Evolutionary conservation across 2,329 filamentous ascomycete genomes (phyloP).

Genomic region (Aspergillus carbonarius): DNA sequence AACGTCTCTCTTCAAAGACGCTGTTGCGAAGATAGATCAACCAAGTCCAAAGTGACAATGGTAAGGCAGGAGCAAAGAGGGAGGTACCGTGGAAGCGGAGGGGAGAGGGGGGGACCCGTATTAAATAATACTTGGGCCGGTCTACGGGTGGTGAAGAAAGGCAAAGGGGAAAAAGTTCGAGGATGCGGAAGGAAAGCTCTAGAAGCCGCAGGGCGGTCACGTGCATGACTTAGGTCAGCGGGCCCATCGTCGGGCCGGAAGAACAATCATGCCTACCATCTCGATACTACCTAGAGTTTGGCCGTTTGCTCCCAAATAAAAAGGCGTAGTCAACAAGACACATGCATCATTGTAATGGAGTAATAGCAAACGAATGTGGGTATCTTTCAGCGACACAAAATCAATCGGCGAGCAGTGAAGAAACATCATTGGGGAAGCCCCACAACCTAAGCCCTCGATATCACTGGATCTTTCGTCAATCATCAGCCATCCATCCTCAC

Average conservation of each 20-base stretch:
- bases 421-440: background rate
- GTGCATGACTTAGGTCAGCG: background rate
- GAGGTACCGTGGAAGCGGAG: slow-evolving; percentile 15
- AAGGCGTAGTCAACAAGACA: too few relatives aligned
- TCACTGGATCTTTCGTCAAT: slow-evolving; percentile 3
- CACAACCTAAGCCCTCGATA: slow-evolving; percentile 31
- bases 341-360: too few relatives aligned
- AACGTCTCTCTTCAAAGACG: slow-evolving; percentile 10
- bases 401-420: slow-evolving; percentile 7
- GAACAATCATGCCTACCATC: background rate
- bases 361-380: slow-evolving; percentile 18
- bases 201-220: slow-evolving; percentile 26
- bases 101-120: slow-evolving; percentile 8
- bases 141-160: slow-evolving; percentile 6
- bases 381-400: slow-evolving; percentile 13
- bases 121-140: slow-evolving; percentile 15
- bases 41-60: slow-evolving; percentile 14
- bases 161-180: slow-evolving; percentile 13
- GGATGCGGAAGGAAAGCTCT: slow-evolving; percentile 39
- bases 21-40: slow-evolving; percentile 25
- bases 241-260: background rate
- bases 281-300: too few relatives aligned
- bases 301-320: too few relatives aligned
- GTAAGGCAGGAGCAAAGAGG: slow-evolving; percentile 12
- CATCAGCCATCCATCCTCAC: slow-evolving; percentile 10